These are phyloP conservation scores for Neopestalotiopsis clavispora DNA, from an alignment of 2,329 filamentous ascomycete genomes.

Conservation along the genomic window DNA sequence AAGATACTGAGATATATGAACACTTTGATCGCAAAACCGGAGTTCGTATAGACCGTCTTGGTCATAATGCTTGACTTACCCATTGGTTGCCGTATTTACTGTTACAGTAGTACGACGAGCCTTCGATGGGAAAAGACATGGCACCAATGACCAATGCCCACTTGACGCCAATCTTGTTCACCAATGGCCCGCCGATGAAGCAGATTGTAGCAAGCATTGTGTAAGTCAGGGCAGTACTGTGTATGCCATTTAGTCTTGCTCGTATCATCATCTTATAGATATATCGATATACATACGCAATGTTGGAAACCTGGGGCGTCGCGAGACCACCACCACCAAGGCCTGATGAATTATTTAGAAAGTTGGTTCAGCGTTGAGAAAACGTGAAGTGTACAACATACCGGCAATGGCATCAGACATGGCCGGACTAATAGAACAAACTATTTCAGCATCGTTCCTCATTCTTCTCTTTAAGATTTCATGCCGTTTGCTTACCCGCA, in stretches of 20 bases:
- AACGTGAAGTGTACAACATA: conserved; percentile 21
- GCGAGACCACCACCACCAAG: conserved; percentile 50
- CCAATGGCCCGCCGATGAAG: conserved; percentile 47
- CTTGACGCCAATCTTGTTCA: conserved; percentile 52
- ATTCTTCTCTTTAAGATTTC: background rate
- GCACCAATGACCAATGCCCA: conserved; percentile 50
- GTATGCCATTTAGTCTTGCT: background rate
- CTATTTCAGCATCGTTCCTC: background rate
- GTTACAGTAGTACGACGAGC: conserved; percentile 53
- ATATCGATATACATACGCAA: conserved; percentile 32
- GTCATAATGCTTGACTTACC: conserved; percentile 34
- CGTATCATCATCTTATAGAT: conserved; percentile 4
- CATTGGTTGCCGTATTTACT: conserved; percentile 54
- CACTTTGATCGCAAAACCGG: background rate
- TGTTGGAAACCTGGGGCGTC: conserved; percentile 47
- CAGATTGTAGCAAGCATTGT: conserved; percentile 41
- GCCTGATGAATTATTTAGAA: conserved; percentile 26
- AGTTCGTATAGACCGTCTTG: background rate
- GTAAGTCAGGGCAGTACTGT: conserved; percentile 30
- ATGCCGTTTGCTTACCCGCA: conserved; percentile 30
- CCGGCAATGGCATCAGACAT: conserved; percentile 45
- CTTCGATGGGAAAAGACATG: conserved; percentile 47
- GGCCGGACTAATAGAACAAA: conserved; percentile 29
- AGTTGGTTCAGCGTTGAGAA: background rate
- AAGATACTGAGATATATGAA: conserved; percentile 14